phyloP scores from a whole-genome alignment of 2,329 filamentous ascomycete species.

The Fusarium sp. region DNA sequence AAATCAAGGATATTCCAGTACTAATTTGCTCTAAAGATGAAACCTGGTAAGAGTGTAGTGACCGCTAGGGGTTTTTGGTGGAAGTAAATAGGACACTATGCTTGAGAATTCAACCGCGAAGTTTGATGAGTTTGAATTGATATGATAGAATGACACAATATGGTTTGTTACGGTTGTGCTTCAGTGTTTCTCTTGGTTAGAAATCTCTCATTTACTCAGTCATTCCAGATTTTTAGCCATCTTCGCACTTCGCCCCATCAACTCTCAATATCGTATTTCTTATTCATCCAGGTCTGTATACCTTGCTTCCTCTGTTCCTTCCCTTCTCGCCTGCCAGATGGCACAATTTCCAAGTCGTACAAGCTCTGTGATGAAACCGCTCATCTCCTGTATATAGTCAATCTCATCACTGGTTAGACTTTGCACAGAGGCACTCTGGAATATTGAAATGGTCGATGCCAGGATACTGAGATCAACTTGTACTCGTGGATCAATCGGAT shows the following conservation, averaged over 20 bases:
- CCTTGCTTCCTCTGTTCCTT: background rate
- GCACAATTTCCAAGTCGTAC: slow-evolving; percentile 54
- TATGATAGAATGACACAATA: no score
- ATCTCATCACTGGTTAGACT: slow-evolving; percentile 47
- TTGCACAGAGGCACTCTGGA: slow-evolving; percentile 50
- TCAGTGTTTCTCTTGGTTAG: no score
- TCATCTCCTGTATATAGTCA: slow-evolving; percentile 52
- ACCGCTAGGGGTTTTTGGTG: no score
- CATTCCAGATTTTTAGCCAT: no score
- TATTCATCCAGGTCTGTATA: background rate
- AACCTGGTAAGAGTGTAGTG: no score
- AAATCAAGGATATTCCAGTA: no score
- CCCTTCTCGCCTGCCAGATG: slow-evolving; percentile 44
- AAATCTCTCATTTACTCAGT: no score
- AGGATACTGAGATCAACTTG: slow-evolving; percentile 58
- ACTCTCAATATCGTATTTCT: background rate
- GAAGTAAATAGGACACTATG: no score
- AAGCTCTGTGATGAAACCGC: slow-evolving; percentile 55
- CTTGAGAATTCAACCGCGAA: no score
- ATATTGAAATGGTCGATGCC: slow-evolving; percentile 52
- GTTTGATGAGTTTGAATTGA: no score
- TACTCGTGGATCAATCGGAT: slow-evolving; percentile 55
- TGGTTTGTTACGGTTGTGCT: no score
- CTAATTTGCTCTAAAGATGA: no score
- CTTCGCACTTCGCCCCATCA: background rate